phyloP scores from a whole-genome alignment of 106 monocot species.

The Allium cepa region DNA sequence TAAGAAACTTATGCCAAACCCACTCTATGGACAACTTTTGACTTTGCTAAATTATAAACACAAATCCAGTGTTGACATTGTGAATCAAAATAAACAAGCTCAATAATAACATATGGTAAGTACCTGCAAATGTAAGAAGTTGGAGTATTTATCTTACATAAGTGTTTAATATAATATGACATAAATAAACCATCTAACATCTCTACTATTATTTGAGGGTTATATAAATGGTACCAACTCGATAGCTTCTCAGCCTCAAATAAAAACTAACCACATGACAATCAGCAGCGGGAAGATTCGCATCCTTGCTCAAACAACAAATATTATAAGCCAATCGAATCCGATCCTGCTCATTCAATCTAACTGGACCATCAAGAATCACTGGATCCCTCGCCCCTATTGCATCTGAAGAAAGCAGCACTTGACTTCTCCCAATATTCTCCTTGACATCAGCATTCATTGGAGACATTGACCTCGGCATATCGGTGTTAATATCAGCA shows the following conservation, averaged over 20 bases:
- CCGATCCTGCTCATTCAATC: constrained; percentile 16
- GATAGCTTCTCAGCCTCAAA: neutral
- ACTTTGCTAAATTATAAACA: no score
- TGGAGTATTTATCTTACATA: no score
- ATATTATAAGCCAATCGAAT: constrained; percentile 4
- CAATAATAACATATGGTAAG: no score
- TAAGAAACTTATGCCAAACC: no score
- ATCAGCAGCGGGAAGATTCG: constrained; percentile 18
- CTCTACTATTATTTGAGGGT: no score
- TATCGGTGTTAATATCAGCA: constrained; percentile 20
- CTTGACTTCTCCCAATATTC: constrained; percentile 23
- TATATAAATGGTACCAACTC: no score
- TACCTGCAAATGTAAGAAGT: no score
- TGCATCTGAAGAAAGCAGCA: constrained; percentile 10
- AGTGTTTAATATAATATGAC: no score
- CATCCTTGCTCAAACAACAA: constrained; percentile 19
- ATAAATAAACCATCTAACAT: no score
- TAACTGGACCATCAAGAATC: constrained; percentile 1
- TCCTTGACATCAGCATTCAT: constrained; percentile 29
- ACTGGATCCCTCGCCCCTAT: constrained; percentile 2
- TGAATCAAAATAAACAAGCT: no score
- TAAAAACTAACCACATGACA: constrained; percentile 28
- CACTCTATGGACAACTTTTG: no score
- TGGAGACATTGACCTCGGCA: constrained; percentile 21
- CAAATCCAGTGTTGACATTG: no score